Evolutionary conservation across 371 early-diverging fungal genomes (phyloP).

Genomic region (Blakeslea trispora): DNA sequence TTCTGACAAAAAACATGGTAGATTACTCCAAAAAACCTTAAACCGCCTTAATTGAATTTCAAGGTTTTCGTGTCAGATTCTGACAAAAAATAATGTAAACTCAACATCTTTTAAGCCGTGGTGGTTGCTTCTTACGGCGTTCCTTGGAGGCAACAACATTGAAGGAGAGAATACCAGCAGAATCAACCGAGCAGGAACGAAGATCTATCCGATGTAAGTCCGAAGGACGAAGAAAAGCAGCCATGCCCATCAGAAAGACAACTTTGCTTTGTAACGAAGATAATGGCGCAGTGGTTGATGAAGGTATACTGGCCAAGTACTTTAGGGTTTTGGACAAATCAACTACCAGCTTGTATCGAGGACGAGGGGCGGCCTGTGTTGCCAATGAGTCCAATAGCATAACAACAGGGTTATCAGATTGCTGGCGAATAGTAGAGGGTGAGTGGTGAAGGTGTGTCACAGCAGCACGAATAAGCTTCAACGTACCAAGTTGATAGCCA

Average conservation of each 20-base stretch:
- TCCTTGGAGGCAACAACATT: not conserved
- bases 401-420: no score
- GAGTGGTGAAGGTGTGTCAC: slow-evolving; percentile 12
- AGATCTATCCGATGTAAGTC: slow-evolving; percentile 4
- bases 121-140: not conserved
- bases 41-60: no score
- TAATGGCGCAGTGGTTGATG: not conserved
- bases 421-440: slow-evolving; percentile 1
- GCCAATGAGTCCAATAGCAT: not conserved
- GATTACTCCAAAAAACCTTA: no score
- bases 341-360: not conserved
- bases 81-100: no score
- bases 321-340: not conserved
- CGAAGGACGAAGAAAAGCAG: slow-evolving; percentile 20
- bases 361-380: slow-evolving; percentile 1
- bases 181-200: not conserved
- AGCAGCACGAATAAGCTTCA: slow-evolving; percentile 15
- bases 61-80: no score
- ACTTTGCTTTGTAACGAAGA: slow-evolving; percentile 6
- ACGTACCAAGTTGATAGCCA: slow-evolving; percentile 1
- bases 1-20: no score
- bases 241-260: slow-evolving; percentile 17
- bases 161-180: not conserved
- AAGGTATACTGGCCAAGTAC: not conserved
- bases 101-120: no score